phyloP scores from a whole-genome alignment of 2,329 filamentous ascomycete species.

The Cercospora sp. region DNA sequence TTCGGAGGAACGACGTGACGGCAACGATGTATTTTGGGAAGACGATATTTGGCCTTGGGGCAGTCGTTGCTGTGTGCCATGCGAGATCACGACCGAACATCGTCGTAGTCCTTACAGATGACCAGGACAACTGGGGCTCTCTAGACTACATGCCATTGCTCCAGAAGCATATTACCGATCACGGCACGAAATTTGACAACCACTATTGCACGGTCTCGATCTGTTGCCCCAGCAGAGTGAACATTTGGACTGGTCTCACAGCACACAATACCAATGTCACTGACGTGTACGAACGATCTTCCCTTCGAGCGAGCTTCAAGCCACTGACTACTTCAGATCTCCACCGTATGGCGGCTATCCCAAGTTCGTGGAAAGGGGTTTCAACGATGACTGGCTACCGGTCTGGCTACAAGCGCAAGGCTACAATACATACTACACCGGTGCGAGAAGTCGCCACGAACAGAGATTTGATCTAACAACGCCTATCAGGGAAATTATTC shows the following conservation, averaged over 20 bases:
- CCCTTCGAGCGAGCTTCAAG: too few species aligned
- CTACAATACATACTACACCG: conserved; percentile 68
- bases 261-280: conserved; percentile 72
- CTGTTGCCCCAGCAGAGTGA: conserved; percentile 67
- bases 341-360: conserved; percentile 63
- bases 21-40: neutral
- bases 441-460: neutral
- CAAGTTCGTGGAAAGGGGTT: conserved; percentile 64
- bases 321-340: neutral
- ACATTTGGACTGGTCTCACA: conserved; percentile 63
- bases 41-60: too few species aligned
- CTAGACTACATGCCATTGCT: conserved; percentile 62
- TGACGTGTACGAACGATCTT: conserved; percentile 40
- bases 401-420: conserved; percentile 67
- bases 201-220: conserved; percentile 67
- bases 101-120: conserved; percentile 66
- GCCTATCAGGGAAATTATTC: conserved; percentile 58
- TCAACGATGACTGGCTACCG: conserved; percentile 67
- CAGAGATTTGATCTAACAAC: conserved; percentile 51
- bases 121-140: conserved; percentile 62
- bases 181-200: conserved; percentile 54
- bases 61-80: neutral
- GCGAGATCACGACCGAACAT: conserved; percentile 51
- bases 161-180: conserved; percentile 49
- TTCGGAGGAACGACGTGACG: neutral